Evolutionary conservation across 495 filamentous ascomycete species (phyloP), one percentile per base, ranked within the genome.

Genomic region (Usnea hakonensis): DNA sequence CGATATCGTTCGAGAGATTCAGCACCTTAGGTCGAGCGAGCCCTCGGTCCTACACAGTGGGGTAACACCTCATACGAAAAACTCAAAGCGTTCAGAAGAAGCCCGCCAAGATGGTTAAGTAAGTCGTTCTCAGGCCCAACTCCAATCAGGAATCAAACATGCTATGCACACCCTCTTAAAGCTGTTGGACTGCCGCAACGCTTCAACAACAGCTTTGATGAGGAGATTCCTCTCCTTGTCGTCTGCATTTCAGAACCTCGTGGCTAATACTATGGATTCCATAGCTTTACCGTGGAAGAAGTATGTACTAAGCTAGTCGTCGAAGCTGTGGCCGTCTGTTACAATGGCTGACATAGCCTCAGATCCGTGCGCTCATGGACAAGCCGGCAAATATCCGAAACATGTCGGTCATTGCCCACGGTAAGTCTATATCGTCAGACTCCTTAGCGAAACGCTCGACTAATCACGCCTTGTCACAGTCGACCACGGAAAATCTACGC

Each of bases 331-430:
- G 8, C 28, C n/a, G 33, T 30, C 14, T 26, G 40, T 23, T 13
- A 58, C 26, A 28, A 43, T 57, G 52, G 61, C 74, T 78, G 60
- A 79, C 70, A 52, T 55, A 16, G 52, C 58, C 66, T 68, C 64
- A 88, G 87, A 89, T 98, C 84, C 90, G 94, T 80, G 73, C 69
- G 66, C 85, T 98, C 80, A 98, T 98, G 94, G 92, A 97, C 90
- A 89, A 89, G 77, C 85, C 88, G 79, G 88, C 87, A 74, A 98
- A 98, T 83, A 94, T 97, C 85, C 90, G 94, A 65, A 91, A 93
- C 82, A 99, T 97, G 95, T 97, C 94, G 80, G 94, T 99, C 78
- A 99, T 99, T 89, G 94, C 94, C 77, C 94, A 99, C 82, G 91
- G 85, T 87, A 78, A 73, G 83, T 73, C 46, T 48, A 37, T 14